These are phyloP conservation scores for Aspergillus sp. DNA, from an alignment of 2,329 filamentous ascomycete species.

Conservation along the genomic window DNA sequence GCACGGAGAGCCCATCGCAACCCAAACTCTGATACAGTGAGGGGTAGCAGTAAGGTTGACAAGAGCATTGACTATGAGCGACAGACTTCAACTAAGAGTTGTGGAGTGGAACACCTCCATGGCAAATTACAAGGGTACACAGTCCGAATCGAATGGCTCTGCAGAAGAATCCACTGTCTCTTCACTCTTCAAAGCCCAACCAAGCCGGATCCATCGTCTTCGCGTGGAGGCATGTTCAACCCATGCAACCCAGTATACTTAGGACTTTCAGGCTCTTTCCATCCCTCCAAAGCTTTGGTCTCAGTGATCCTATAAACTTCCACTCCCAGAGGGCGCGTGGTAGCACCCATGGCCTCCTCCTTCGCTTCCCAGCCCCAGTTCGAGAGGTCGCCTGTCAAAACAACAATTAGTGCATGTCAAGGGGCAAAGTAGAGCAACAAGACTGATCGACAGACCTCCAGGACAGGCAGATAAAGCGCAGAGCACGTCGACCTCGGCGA, in stretches of 20 bases:
- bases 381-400: conserved; percentile 62
- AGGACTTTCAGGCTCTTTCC: conserved; percentile 62
- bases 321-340: conserved; percentile 73
- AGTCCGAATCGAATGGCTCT: no score
- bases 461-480: conserved; percentile 69
- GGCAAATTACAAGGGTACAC: no score
- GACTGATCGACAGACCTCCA: conserved; percentile 50
- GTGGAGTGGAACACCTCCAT: no score
- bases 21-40: no score
- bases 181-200: no score
- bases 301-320: conserved; percentile 68
- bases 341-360: conserved; percentile 58
- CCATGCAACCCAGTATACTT: conserved; percentile 68
- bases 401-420: conserved; percentile 14
- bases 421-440: neutral
- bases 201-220: conserved; percentile 20
- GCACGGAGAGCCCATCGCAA: no score
- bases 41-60: no score
- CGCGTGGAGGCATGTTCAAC: conserved; percentile 51
- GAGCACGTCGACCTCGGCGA: conserved; percentile 75
- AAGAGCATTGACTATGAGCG: no score
- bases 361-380: conserved; percentile 75
- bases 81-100: no score
- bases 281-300: conserved; percentile 55
- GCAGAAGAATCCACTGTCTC: no score